A percentile compares a stretch with the other conserved stretches of the same genome.
These are phyloP conservation scores for Starmerella stigmatis DNA, from an alignment of 805 yeast genomes.

Conservation along the genomic window DNA sequence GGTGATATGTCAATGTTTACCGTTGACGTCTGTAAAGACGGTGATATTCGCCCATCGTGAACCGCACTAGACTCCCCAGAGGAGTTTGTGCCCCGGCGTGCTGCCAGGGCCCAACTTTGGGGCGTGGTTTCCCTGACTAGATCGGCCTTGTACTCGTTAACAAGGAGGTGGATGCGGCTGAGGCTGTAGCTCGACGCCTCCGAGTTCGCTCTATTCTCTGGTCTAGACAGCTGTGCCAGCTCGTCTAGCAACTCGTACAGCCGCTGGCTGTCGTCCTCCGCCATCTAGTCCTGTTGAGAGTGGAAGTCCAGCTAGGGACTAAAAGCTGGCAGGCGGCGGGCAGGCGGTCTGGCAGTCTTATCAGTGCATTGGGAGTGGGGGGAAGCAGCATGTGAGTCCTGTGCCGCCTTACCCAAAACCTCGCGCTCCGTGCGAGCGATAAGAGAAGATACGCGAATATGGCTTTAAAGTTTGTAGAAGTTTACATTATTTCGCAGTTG, in stretches of 20 bases:
- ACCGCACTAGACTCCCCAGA: not conserved
- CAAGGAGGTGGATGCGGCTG: not conserved
- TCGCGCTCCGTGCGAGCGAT: too few relatives aligned
- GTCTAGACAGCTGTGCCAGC: not conserved
- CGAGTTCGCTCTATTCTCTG: not conserved
- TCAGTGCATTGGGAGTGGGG: too few relatives aligned
- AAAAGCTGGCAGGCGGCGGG: not conserved
- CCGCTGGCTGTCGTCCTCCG: not conserved
- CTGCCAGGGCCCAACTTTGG: not conserved
- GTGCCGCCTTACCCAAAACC: too few relatives aligned
- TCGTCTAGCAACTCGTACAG: conserved; percentile 3
- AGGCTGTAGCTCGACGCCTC: not conserved
- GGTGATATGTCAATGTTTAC: conserved; percentile 10
- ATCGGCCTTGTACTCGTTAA: not conserved
- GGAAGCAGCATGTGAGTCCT: too few relatives aligned
- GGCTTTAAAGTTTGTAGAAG: too few relatives aligned
- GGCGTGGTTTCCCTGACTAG: not conserved
- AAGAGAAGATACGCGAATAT: too few relatives aligned
- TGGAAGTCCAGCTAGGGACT: conserved; percentile 5
- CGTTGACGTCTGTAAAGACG: conserved; percentile 7
- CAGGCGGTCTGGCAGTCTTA: not conserved
- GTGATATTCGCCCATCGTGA: not conserved
- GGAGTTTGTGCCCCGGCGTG: not conserved
- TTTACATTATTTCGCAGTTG: too few relatives aligned
- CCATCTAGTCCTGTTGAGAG: too few relatives aligned